Base-by-base conservation (phyloP, 495 filamentous ascomycete species). In the Tricharina praecox region DNA sequence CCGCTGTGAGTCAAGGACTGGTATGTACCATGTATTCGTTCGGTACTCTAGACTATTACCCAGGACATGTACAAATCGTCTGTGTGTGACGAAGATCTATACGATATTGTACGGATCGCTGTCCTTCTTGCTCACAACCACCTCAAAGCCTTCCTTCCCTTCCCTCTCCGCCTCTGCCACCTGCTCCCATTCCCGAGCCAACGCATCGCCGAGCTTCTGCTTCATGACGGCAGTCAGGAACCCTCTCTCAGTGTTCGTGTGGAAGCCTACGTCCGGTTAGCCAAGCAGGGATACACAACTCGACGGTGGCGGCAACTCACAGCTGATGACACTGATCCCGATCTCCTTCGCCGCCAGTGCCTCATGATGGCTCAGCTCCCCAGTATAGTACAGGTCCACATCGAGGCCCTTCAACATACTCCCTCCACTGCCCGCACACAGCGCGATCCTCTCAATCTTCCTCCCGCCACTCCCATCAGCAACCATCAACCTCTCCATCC, bases 321-420 rank as follows among this genome's bases (percentile, higher is more conserved):
- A 60, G 5, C 79, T 77, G 47, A 97, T 71, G 0, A 94, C 84
- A 47, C 72, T 76, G 48, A 79, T 78, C n/a, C 90, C 90, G n/a
- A 73, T 70, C 69, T 95, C 88, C 23, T 79, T 84, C 19, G 83
- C 79, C 24, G 81, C 75, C 33, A 97, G 70, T 9, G 88, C 81
- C 49, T 90, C 79, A 59, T 97, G 90, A 62, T 97, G 90, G 44
- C 74, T 79, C 72, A 96, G 73, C 62, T 97, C 90, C 5, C 90
- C 90, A 0, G 88, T 96, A 49, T 96, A 81, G 0, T 87, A 64
- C 21, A 95, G 65, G 59, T 95, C 85, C 3, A 79, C 70, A 20
- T 71, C 67, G 15, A 76, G 67, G 43, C 77, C 70, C 41, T 78
- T 71, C 48, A 97, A 71, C 10, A 93, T 67, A 25, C 76, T 72